Base-by-base conservation (phyloP, 2,329 filamentous ascomycete genomes). In the Monilinia vaccinii-corymbosi region DNA sequence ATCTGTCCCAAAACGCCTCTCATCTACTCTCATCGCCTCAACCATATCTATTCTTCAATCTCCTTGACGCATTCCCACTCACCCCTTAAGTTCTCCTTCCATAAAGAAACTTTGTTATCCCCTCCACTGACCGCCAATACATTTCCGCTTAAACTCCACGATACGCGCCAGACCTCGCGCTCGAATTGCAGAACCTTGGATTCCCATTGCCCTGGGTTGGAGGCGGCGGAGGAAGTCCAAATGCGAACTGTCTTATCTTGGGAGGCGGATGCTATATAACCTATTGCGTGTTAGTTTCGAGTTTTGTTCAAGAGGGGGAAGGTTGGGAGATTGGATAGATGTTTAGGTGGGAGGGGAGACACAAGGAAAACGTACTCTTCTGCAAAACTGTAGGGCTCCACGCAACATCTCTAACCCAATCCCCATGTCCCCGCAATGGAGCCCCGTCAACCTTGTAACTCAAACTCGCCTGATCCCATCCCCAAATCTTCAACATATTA, bases 1-100 rank as follows among this genome's bases (percentile, higher is more conserved):
- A 11, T 28, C 31, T 36, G 42, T n/a, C 34, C 53, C 16, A n/a
- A 31, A 56, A 56, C 42, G 53, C 53, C 53, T 48, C 42, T 56
- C 31, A n/a, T 28, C 53, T 56, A 40, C 21, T 11, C n/a, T 44
- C 40, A 28, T 28, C 11, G 1, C 14, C 11, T 31, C 18, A 5
- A 5, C 28, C 25, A 28, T 23, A 32, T 49, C 66, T 79, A 96
- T 77, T 96, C 91, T 74, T 96, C 93, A 73, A 99, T 92, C 62
- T 90, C 91, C 83, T 96, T 97, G 66, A 97, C 90, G 70, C 89
- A 90, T 76, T 97, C 92, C 94, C 94, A 99, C 72, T 96, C 90
- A 59, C 94, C 94, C 73, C 88, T 89, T 68, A 99, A 78, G 73
- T 96, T 96, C 82, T 99, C 94, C 82, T 97, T 99, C 93, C 93